phyloP scores from a whole-genome alignment of 2,329 filamentous ascomycete species.

The Xylariales sp. region DNA sequence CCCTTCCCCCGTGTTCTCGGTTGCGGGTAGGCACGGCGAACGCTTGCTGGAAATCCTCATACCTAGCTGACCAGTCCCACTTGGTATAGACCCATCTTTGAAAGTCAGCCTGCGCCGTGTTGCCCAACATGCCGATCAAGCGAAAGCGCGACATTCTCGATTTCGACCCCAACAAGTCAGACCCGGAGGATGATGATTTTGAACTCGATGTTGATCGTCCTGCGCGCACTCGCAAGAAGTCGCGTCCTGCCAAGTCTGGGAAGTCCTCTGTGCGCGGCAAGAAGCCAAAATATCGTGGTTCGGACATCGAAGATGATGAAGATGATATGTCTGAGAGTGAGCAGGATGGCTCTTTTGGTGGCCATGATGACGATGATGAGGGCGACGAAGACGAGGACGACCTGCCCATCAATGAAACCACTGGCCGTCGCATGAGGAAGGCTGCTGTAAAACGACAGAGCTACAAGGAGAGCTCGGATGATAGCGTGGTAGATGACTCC shows the following conservation, averaged over 20 bases:
- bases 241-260: constrained; percentile 32
- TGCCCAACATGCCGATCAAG: constrained; percentile 41
- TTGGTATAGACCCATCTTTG: neutral
- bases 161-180: constrained; percentile 64
- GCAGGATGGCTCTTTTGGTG: constrained; percentile 44
- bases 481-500: constrained; percentile 27
- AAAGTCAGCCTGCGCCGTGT: neutral
- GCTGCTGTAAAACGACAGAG: constrained; percentile 38
- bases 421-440: constrained; percentile 41
- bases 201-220: constrained; percentile 43
- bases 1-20: neutral
- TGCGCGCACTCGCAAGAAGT: constrained; percentile 31
- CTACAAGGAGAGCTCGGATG: constrained; percentile 42
- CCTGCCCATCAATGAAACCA: constrained; percentile 32
- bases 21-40: neutral
- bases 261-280: constrained; percentile 21
- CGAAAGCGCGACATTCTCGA: constrained; percentile 51
- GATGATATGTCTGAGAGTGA: constrained; percentile 50
- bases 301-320: constrained; percentile 59
- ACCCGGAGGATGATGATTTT: constrained; percentile 63
- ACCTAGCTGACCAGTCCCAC: no score
- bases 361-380: constrained; percentile 34
- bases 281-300: constrained; percentile 46
- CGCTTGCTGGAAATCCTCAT: neutral
- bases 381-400: constrained; percentile 28